Conservation (phyloP, 371 early-diverging fungal species). For the Coemansia sp. region DNA sequence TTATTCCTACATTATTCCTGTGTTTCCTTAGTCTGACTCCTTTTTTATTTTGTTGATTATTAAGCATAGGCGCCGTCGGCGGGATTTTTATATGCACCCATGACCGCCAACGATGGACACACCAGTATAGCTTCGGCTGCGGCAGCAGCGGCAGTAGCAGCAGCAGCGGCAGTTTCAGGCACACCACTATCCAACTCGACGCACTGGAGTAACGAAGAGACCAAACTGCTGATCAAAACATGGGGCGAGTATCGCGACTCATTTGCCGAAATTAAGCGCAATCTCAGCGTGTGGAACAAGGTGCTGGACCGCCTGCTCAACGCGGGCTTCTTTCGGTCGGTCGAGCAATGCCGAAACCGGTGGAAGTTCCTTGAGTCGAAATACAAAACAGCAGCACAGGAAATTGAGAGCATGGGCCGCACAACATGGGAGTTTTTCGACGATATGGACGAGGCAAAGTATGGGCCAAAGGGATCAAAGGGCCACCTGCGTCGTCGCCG, state of each 20-base stretch:
- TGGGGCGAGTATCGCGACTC: constrained; percentile 51
- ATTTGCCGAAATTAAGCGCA: constrained; percentile 52
- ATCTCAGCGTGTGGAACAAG: constrained; percentile 51
- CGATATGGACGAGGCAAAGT: constrained; percentile 44
- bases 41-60: background rate
- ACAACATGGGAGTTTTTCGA: constrained; percentile 49
- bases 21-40: constrained; percentile 1
- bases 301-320: constrained; percentile 45
- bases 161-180: constrained; percentile 31
- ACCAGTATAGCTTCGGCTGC: constrained; percentile 14
- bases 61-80: background rate
- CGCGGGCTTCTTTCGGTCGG: constrained; percentile 47
- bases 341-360: constrained; percentile 51
- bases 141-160: constrained; percentile 41
- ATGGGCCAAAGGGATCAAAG: constrained; percentile 13
- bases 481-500: background rate
- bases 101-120: constrained; percentile 23
- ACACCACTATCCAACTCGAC: constrained; percentile 49
- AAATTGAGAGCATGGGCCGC: constrained; percentile 13
- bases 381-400: constrained; percentile 35
- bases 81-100: constrained; percentile 12
- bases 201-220: constrained; percentile 51
- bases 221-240: constrained; percentile 42
- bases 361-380: constrained; percentile 53
- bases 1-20: background rate